These are phyloP conservation scores for Spinacia oleracea DNA, from an alignment of 179 eudicot genomes.

Conservation along the genomic window DNA sequence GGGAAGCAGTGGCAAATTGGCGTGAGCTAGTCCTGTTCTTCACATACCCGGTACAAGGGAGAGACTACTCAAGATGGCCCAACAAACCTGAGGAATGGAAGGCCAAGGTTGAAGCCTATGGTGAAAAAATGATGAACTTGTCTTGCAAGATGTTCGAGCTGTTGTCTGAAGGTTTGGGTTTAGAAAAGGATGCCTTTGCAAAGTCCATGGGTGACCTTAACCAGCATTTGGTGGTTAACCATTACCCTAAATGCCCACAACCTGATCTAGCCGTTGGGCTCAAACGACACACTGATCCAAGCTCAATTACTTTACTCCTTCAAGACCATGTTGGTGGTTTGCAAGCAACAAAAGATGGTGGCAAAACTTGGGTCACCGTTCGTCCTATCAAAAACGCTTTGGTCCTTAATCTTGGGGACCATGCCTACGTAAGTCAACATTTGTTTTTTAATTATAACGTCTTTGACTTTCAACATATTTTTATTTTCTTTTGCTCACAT, in stretches of 20 bases:
- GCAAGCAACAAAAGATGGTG: constrained; percentile 74
- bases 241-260: constrained; percentile 70
- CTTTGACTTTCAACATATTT: no score
- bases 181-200: constrained; percentile 53
- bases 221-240: constrained; percentile 60
- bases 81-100: constrained; percentile 65
- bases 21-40: constrained; percentile 58
- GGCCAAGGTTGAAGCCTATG: constrained; percentile 43
- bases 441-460: no score
- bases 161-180: constrained; percentile 58
- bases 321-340: constrained; percentile 85
- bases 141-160: constrained; percentile 52
- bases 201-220: constrained; percentile 61
- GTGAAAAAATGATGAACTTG: constrained; percentile 46
- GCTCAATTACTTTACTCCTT: constrained; percentile 62
- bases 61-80: constrained; percentile 75
- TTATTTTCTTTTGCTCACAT: no score
- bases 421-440: constrained; percentile 67
- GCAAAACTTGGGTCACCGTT: constrained; percentile 83
- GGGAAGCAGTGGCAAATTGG: constrained; percentile 63
- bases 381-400: constrained; percentile 72
- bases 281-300: constrained; percentile 80
- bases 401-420: constrained; percentile 79
- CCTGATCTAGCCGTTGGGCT: constrained; percentile 75
- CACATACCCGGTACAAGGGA: constrained; percentile 47